A percentile compares a stretch with the other conserved stretches of the same genome.
Conservation (phyloP, 306 rosid genomes). For the Psophocarpus tetragonolobus region DNA sequence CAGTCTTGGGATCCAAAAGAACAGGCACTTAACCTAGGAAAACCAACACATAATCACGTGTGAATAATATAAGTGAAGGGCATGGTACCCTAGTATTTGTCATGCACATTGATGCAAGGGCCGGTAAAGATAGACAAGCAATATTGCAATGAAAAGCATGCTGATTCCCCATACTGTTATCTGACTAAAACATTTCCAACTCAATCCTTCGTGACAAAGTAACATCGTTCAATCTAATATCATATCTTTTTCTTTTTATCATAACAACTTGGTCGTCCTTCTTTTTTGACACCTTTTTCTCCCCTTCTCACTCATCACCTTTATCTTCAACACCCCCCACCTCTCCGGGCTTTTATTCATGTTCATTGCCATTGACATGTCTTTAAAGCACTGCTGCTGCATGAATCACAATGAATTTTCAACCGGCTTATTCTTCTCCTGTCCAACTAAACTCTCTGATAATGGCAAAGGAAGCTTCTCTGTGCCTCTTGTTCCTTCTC, state of each 20-base stretch:
- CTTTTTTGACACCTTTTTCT: constrained; percentile 40
- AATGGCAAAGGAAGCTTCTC: constrained; percentile 68
- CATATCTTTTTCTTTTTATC: constrained; percentile 51
- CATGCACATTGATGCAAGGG: constrained; percentile 29
- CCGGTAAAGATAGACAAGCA: constrained; percentile 39
- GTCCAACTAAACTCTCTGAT: constrained; percentile 32
- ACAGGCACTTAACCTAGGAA: not conserved
- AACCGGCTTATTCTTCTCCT: constrained; percentile 25
- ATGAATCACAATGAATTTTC: constrained; percentile 45
- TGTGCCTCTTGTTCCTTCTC: constrained; percentile 53
- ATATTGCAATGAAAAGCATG: constrained; percentile 38
- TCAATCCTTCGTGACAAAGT: constrained; percentile 65
- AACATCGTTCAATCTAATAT: constrained; percentile 33
- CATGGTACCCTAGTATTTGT: constrained; percentile 31
- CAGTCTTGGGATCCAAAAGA: constrained; percentile 16
- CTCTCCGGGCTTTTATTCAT: constrained; percentile 42
- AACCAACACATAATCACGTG: constrained; percentile 16
- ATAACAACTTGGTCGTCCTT: constrained; percentile 41
- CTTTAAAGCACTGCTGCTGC: constrained; percentile 48
- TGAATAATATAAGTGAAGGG: constrained; percentile 13
- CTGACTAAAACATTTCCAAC: constrained; percentile 32
- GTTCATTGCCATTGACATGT: constrained; percentile 38
- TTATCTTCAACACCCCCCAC: constrained; percentile 43
- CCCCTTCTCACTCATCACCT: constrained; percentile 42
- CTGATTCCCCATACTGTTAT: constrained; percentile 36